phyloP scores from a whole-genome alignment of 1,139 yeast species.

The Yamadazyma taylorii region DNA sequence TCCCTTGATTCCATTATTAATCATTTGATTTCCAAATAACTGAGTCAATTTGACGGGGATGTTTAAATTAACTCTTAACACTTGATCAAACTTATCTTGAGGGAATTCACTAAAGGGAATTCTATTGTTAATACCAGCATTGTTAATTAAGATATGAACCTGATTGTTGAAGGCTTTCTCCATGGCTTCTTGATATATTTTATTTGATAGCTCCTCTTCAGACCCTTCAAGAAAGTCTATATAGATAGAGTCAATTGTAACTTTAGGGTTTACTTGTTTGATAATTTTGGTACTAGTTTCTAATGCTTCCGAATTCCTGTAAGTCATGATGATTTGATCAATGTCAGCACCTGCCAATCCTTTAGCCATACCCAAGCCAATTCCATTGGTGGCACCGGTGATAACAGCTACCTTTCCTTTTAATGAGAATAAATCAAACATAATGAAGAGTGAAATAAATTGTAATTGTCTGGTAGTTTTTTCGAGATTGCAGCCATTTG shows the following conservation, averaged over 20 bases:
- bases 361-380: constrained; percentile 33
- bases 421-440: constrained; percentile 23
- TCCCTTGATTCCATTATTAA: constrained; percentile 22
- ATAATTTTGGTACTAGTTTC: constrained; percentile 16
- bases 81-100: constrained; percentile 24
- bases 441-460: too few species aligned
- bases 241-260: constrained; percentile 16
- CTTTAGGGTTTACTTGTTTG: constrained; percentile 16
- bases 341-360: constrained; percentile 31
- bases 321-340: constrained; percentile 24
- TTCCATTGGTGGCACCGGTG: constrained; percentile 33
- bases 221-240: constrained; percentile 18
- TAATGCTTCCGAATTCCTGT: constrained; percentile 18
- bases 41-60: constrained; percentile 45
- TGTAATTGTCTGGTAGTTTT: too few species aligned
- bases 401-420: constrained; percentile 31
- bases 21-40: constrained; percentile 44
- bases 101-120: constrained; percentile 31
- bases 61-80: constrained; percentile 47
- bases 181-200: constrained; percentile 20
- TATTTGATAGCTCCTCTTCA: constrained; percentile 15
- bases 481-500: too few species aligned
- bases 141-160: constrained; percentile 51
- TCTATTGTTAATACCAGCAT: constrained; percentile 50
- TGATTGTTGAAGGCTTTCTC: constrained; percentile 21